Evolutionary conservation across 768 basidiomycete genomes (phyloP), one percentile per base, ranked within the genome.

Genomic region (Butyriboletus loyo): DNA sequence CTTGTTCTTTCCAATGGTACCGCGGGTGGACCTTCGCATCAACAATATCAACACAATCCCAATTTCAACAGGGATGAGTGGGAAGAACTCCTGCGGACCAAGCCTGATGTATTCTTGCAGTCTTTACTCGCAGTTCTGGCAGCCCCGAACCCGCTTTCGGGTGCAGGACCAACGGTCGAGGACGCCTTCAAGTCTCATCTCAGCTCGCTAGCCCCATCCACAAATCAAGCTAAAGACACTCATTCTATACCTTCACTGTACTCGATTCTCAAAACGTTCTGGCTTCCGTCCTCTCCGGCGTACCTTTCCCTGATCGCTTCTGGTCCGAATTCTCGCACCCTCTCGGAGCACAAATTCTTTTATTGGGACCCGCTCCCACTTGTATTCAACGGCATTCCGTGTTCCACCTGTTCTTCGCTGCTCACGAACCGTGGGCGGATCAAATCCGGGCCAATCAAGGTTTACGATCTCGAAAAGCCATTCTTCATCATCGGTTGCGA

Each of bases 401-500:
- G 89, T 58, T 86, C 88, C 0, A 74, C 63, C 38, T 92, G 89
- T 62, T 69, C 80, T 7, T 62, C 76, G 5, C 77, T 84, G 1
- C 77, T 92, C 35, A 57, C 65, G 31, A 87, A 91, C 68, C 78
- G 79, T 31, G 89, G 89, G 3, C 80, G 85, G 37, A 90, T 91
- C 67, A 80, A 76, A 54, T 79, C 80, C 0, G 88, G 89, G 0
- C 89, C 89, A 0, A 72, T 89, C 62, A 90, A 87, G 60, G 78
- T 90, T 5, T 88, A 89, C 65, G 89, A 92, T 59, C 80, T 92
- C 44, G 83, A 85, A 56, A 82, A 81, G 54, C 86, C 87, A 3
- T 92, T 91, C 71, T 91, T 86, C 64, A 78, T 92, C 66, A 88
- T 92, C 32, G 89, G 86, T n/a, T 89, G 88, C 63, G 85, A 88